A percentile compares a stretch with the other conserved stretches of the same genome.
phyloP scores from a whole-genome alignment of 257 asterid genomes.

The Eucommia ulmoides region DNA sequence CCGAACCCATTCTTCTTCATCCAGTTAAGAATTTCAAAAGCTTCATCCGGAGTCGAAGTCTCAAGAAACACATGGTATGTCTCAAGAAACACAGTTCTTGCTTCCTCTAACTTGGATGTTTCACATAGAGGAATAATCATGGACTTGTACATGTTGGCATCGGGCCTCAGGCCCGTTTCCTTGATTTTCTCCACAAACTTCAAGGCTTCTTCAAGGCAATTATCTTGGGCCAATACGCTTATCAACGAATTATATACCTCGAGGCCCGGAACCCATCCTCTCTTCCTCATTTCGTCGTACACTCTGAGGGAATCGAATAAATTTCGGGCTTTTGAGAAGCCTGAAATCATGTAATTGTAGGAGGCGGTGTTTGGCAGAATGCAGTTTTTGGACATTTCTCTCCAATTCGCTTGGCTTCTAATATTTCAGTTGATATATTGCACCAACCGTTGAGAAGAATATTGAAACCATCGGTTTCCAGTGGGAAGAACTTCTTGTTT shows the following conservation, averaged over 20 bases:
- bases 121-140: conserved; percentile 70
- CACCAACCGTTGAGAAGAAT: conserved; percentile 87
- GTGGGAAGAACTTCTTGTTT: conserved; percentile 73
- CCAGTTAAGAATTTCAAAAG: conserved; percentile 37
- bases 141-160: conserved; percentile 47
- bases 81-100: conserved; percentile 55
- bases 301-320: conserved; percentile 69
- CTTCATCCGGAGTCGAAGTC: conserved; percentile 41
- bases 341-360: conserved; percentile 62
- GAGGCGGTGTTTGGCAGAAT: conserved; percentile 59
- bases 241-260: conserved; percentile 71
- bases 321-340: conserved; percentile 61
- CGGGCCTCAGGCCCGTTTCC: conserved; percentile 37
- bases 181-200: conserved; percentile 51
- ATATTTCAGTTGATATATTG: conserved; percentile 41
- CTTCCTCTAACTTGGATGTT: conserved; percentile 45
- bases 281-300: conserved; percentile 80
- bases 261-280: conserved; percentile 57
- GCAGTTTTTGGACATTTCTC: conserved; percentile 86
- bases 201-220: conserved; percentile 69
- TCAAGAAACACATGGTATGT: conserved; percentile 64
- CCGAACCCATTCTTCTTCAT: conserved; percentile 48
- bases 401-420: conserved; percentile 91
- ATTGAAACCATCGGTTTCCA: conserved; percentile 67
- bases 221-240: conserved; percentile 44